Percentiles rank a stretch among this genome's conserved stretches.
phyloP scores from a whole-genome alignment of 768 basidiomycete species.

The Pulveroboletus frians region DNA sequence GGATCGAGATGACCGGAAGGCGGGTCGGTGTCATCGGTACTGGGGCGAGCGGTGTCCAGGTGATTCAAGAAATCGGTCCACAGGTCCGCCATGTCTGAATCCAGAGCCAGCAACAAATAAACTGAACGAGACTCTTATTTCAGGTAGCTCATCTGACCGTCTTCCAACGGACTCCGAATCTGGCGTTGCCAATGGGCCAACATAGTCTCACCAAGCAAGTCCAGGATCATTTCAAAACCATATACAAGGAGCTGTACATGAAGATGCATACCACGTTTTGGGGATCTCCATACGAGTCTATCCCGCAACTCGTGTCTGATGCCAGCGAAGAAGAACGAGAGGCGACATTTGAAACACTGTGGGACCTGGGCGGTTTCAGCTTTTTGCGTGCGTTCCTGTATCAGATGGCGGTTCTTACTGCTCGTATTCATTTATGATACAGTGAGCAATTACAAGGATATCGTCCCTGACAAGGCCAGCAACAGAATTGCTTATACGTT shows the following conservation, averaged over 20 bases:
- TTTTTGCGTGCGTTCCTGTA: constrained; percentile 1
- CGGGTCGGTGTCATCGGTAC: constrained; percentile 14
- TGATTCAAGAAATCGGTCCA: constrained; percentile 11
- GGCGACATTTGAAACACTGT: constrained; percentile 8
- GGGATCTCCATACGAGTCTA: neutral
- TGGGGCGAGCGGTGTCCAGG: constrained; percentile 11
- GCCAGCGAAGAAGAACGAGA: constrained; percentile 9
- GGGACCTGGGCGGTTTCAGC: constrained; percentile 7
- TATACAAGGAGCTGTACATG: constrained; percentile 7
- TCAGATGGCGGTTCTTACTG: too few species aligned
- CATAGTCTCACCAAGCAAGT: neutral
- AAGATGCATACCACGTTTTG: neutral
- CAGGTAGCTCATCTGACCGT: constrained; percentile 12
- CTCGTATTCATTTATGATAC: neutral
- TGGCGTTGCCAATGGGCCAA: constrained; percentile 11
- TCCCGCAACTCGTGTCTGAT: neutral
- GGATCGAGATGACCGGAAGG: constrained; percentile 3
- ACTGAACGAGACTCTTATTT: neutral
- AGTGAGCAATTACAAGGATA: constrained; percentile 9
- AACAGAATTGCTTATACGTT: constrained; percentile 7
- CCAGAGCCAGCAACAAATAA: neutral
- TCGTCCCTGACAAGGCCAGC: neutral
- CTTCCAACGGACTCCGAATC: constrained; percentile 15
- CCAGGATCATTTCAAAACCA: constrained; percentile 11
- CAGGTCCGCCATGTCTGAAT: constrained; percentile 1